Evolutionary conservation across 1,284 basidiomycete species (phyloP), one percentile per base, ranked within the genome.

Genomic region (Moesziomyces antarcticus): DNA sequence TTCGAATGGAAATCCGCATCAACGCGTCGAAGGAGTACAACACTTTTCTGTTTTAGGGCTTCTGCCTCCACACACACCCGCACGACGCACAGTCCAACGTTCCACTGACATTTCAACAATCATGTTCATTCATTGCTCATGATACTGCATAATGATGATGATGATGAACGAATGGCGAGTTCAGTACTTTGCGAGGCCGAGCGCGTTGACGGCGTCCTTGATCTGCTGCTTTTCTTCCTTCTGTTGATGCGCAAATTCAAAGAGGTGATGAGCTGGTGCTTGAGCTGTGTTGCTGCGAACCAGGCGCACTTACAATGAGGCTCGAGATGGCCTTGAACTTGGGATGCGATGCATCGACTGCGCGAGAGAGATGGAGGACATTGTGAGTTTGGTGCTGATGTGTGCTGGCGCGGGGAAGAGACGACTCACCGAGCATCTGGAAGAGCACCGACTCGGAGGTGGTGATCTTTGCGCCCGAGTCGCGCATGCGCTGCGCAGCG

Each of bases 361-460:
- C 10, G 18, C 5, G 14, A 35, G 33, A 35, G 33, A 35, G 14
- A 37, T 4, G 35, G 3, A 18, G 16, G 6, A 37, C 11, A 30
- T 11, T 8, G 30, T 37, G 13, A 37, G 35, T 14, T 13, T 16
- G 35, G 1, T 2, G 3, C 3, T 37, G 14, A 14, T 18, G 1
- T 11, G 35, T 14, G 3, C 42, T 37, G 9, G 24, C 7, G 24
- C 24, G 14, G 8, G 13, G 7, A 7, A 25, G 10, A 41, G n/a
- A 35, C 14, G 37, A 59, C 53, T 40, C 27, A 62, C 65, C 59
- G 4, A 92, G 88, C 21, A 95, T 87, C 79, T 93, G 89, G 84
- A 93, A 96, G 1, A 90, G 88, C 3, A 91, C 84, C 62, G 91
- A 92, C 82, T 97, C 94, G 73, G 91, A 92, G 0, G 93, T 92